Evolutionary conservation across 176 grass and related monocot genomes (phyloP), one percentile per base, ranked within the genome.

Genomic region (Tillandsia leiboldiana): DNA sequence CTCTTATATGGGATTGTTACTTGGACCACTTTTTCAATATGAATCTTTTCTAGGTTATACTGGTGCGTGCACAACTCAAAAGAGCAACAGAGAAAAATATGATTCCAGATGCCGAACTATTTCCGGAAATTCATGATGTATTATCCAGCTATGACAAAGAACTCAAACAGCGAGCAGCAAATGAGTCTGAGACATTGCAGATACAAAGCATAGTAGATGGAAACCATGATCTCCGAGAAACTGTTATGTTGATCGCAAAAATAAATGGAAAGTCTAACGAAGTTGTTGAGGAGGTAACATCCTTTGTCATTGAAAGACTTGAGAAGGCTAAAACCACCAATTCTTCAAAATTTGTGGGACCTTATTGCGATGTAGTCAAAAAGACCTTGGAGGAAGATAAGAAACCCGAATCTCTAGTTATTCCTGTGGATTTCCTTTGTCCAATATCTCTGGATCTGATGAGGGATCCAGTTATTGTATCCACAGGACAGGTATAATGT

Each of bases 401-500:
- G 77, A 87, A 90, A 66, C 63, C 77, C 12, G 83, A 87, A 22
- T 13, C 84, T 53, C 56, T 84, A 14, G 57, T 56, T 58, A 90
- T 93, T 85, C 94, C 89, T 50, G 87, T 87, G 50, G 94, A 99
- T 81, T 99, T 99, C 51, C 71, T 82, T 50, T 99, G 89, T 80
- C 94, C 94, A 54, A 88, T 99, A 79, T 99, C 89, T 69, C 82
- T 99, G 17, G 94, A 99, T 67, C 66, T 99, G 66, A 90, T 93
- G 84, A 84, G 84, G 72, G 94, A 99, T 86, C 89, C 87, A 8
- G 86, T 99, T 57, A 99, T 99, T 77, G 94, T 99, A 48, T 92
- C 94, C 65, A 99, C 94, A 14, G 94, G 89, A 67, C 94, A 99
- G 94, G 94, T 99, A 75, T 74, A 64, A 49, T 69, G 72, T 54